phyloP scores from a whole-genome alignment of 116 monocot species.

The Phalaenopsis hybrid region DNA sequence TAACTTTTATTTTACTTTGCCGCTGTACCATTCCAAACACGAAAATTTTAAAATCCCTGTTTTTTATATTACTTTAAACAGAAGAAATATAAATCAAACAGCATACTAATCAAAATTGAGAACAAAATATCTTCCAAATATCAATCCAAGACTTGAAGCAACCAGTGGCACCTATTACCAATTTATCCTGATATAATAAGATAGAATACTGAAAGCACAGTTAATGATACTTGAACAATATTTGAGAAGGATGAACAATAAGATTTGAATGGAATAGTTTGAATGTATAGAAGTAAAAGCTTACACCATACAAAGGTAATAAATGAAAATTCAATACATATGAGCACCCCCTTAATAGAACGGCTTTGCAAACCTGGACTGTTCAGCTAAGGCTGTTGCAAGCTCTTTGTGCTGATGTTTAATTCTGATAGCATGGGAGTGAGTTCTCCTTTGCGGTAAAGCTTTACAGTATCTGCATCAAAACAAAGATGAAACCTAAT shows the following conservation, averaged over 20 bases:
- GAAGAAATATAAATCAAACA: too few relatives aligned
- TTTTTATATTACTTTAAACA: too few relatives aligned
- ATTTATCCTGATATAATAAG: too few relatives aligned
- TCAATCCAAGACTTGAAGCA: too few relatives aligned
- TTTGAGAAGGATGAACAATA: background rate
- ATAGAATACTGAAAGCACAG: too few relatives aligned
- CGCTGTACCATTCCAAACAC: too few relatives aligned
- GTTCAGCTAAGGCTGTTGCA: constrained; percentile 25
- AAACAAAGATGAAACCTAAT: background rate
- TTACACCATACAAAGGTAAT: background rate
- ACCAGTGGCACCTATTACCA: too few relatives aligned
- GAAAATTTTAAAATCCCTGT: too few relatives aligned
- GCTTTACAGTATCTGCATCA: constrained; percentile 58
- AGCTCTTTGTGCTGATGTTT: constrained; percentile 19
- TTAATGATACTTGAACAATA: too few relatives aligned
- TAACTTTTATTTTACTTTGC: too few relatives aligned
- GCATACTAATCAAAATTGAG: too few relatives aligned
- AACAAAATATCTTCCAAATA: too few relatives aligned
- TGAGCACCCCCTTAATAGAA: background rate
- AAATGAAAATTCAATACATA: background rate
- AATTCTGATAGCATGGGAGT: constrained; percentile 30
- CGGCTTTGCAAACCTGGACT: background rate
- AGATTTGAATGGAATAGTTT: background rate
- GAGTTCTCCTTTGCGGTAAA: constrained; percentile 56
- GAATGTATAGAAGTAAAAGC: background rate